Percentiles rank a stretch among this genome's conserved stretches.
phyloP scores from a whole-genome alignment of 768 basidiomycete species.

The Plicaturopsis crispa region DNA sequence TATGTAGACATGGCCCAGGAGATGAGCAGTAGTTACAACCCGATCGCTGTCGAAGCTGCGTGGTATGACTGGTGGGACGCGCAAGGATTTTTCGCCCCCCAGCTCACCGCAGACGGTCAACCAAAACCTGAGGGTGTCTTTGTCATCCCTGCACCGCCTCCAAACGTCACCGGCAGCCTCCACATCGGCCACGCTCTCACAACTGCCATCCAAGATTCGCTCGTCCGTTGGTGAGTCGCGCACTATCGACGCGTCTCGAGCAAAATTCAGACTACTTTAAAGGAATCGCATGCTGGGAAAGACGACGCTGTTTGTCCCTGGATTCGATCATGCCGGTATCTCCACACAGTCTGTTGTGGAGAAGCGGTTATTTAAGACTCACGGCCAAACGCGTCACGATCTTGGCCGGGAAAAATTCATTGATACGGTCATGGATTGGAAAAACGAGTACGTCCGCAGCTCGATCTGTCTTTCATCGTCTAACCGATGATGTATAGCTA shows the following conservation, averaged over 20 bases:
- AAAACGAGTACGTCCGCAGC: slow-evolving; percentile 68
- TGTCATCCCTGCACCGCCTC: slow-evolving; percentile 86
- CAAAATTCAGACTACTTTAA: neutral
- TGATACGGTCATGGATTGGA: slow-evolving; percentile 92
- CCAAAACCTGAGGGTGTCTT: slow-evolving; percentile 63
- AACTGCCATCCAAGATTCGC: slow-evolving; percentile 80
- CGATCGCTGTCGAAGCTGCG: slow-evolving; percentile 86
- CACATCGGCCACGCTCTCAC: slow-evolving; percentile 96
- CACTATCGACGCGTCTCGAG: too few species aligned
- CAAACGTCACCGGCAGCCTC: slow-evolving; percentile 92
- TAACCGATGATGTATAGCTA: slow-evolving; percentile 45
- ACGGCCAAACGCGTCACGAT: slow-evolving; percentile 83
- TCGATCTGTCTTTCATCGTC: neutral
- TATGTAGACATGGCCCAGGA: slow-evolving; percentile 79
- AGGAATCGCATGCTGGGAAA: slow-evolving; percentile 97
- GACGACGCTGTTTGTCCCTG: slow-evolving; percentile 84
- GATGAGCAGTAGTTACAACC: slow-evolving; percentile 93
- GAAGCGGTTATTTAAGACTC: slow-evolving; percentile 77
- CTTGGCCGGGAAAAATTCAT: slow-evolving; percentile 92
- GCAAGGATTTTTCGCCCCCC: slow-evolving; percentile 86
- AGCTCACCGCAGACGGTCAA: slow-evolving; percentile 46
- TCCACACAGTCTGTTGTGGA: slow-evolving; percentile 98
- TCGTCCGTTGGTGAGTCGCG: slow-evolving; percentile 74
- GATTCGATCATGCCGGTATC: slow-evolving; percentile 98
- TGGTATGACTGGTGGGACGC: slow-evolving; percentile 99